These are phyloP conservation scores for Psidium friedrichsthalianum DNA, from an alignment of 345 rosid species.

Conservation along the genomic window DNA sequence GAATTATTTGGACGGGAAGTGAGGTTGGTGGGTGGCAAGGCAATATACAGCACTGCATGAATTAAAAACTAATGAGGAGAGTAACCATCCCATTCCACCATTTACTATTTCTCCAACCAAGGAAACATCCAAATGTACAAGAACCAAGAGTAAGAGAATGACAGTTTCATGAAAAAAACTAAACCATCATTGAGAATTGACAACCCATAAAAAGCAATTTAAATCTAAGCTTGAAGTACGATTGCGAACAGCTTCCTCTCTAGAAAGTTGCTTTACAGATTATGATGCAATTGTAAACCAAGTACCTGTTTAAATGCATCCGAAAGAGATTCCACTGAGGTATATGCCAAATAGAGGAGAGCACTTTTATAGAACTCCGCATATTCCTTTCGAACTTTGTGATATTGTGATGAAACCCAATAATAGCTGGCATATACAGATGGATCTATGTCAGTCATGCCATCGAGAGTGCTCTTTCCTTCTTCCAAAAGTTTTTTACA, in stretches of 20 bases:
- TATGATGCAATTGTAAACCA: not conserved
- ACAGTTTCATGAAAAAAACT: not conserved
- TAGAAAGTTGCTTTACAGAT: not conserved
- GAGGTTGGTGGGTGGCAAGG: not conserved
- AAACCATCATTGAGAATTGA: not conserved
- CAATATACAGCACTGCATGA: not conserved
- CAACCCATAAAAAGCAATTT: not conserved
- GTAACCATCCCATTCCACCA: not conserved
- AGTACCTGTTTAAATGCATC: conserved; percentile 90
- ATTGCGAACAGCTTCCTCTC: not conserved
- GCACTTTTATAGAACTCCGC: conserved; percentile 85
- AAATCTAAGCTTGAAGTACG: not conserved
- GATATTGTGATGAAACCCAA: conserved; percentile 92
- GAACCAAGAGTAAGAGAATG: not conserved
- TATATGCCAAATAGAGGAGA: conserved; percentile 90
- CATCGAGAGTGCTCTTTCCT: conserved; percentile 76
- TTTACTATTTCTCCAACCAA: not conserved
- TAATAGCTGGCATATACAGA: conserved; percentile 80
- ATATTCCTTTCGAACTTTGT: conserved; percentile 75
- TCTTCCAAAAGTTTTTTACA: conserved; percentile 86
- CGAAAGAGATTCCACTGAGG: conserved; percentile 85
- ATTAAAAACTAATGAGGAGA: not conserved
- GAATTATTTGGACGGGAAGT: not conserved
- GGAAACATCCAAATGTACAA: not conserved
- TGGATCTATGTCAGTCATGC: conserved; percentile 96